Percentiles rank a stretch among this genome's conserved stretches.
phyloP scores from a whole-genome alignment of 768 basidiomycete species.

The Cystobasidium onofrii region DNA sequence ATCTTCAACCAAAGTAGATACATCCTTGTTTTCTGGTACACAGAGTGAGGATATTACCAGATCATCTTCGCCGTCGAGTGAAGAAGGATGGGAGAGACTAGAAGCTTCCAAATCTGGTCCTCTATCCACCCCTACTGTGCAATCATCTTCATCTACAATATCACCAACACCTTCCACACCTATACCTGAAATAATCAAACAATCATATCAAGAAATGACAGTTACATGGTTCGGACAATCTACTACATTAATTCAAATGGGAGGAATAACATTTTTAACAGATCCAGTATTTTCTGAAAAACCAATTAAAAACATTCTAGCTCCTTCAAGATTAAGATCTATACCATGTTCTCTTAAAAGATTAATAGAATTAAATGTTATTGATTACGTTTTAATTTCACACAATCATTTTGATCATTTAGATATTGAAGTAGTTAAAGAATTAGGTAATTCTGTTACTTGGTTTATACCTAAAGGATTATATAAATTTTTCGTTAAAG shows the following conservation, averaged over 20 bases:
- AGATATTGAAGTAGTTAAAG: constrained; percentile 42
- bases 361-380: constrained; percentile 35
- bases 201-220: constrained; percentile 35
- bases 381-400: constrained; percentile 45
- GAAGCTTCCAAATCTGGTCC: constrained; percentile 6
- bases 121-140: neutral
- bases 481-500: constrained; percentile 39
- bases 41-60: neutral
- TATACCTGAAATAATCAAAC: neutral
- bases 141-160: constrained; percentile 33
- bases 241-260: constrained; percentile 45
- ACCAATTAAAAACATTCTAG: constrained; percentile 37
- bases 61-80: neutral
- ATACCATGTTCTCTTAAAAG: constrained; percentile 43
- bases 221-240: constrained; percentile 46
- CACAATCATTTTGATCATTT: constrained; percentile 47
- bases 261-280: constrained; percentile 44
- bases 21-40: constrained; percentile 33
- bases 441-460: constrained; percentile 43
- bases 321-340: constrained; percentile 44
- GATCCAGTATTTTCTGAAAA: constrained; percentile 44
- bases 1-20: neutral
- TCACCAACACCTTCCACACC: constrained; percentile 27
- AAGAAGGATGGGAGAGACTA: constrained; percentile 7
- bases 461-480: constrained; percentile 46